Base-by-base conservation (phyloP, 176 grass and related monocot species). In the Musa acuminata region DNA sequence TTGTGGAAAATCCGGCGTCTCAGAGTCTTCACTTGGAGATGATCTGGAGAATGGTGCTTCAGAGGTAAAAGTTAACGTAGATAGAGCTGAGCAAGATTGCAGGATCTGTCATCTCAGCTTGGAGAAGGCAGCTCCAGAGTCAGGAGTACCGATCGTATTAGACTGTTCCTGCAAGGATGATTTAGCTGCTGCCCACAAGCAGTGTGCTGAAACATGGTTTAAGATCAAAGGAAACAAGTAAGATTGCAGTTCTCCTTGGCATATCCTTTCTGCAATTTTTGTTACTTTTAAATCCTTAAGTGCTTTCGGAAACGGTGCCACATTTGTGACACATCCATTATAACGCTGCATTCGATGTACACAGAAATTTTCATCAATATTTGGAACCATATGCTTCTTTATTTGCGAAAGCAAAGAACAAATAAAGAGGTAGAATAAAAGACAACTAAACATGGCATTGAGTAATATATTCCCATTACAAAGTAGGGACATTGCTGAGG, bases 221-320 rank as follows among this genome's bases (percentile, higher is more conserved):
- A 99, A 99, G 82, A 99, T 99, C 85, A 99, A 87, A 80, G 96
- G 91, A 78, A 99, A 95, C 91, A 99, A 87, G 96, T 99, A 87
- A 91, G 85, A 43, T 43, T 43, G 35, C 35, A 65, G 17, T 70
- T 69, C 43, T 19, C 0, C 6, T 51, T 65, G 3, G 23, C 10
- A 24, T 65, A 1, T 20, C 20, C 67, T 70, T 70, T 70, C 16
- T 0, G 17, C 43, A 50, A 11, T 70, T 51, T 50, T 51, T 70
- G 16, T 69, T 69, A 5, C 26, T 17, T 69, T 19, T 69, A 63
- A 20, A 11, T 69, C 43, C 19, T 21, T 7, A 65, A 65, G 2
- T 51, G 3, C 8, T n/a, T 70, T 48, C 20, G 2, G 16, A 51
- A 50, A 51, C 21, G 48, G 9, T 11, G 8, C 35, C 35, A 43